Conservation (phyloP, 2,329 filamentous ascomycete genomes). For the Sporothrix pallida region DNA sequence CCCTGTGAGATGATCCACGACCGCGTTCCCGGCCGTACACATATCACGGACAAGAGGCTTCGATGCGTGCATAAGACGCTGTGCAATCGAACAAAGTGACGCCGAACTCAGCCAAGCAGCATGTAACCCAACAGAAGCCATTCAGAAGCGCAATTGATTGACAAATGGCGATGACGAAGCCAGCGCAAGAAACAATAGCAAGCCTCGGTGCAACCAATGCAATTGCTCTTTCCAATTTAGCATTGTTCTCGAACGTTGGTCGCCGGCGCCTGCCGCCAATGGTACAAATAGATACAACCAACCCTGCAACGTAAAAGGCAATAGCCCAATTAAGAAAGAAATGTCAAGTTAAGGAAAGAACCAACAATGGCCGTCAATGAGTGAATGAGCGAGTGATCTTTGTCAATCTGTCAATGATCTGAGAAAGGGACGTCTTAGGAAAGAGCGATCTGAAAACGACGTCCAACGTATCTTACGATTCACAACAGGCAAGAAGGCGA, state of each 20-base stretch:
- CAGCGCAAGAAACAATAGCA: slow-evolving; percentile 14
- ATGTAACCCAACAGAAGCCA: not conserved
- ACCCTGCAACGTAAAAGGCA: not conserved
- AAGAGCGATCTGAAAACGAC: slow-evolving; percentile 17
- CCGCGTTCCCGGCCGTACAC: slow-evolving; percentile 3
- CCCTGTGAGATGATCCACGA: slow-evolving; percentile 8
- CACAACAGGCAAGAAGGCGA: not conserved
- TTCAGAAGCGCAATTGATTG: not conserved
- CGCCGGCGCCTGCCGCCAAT: slow-evolving; percentile 1
- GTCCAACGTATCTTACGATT: slow-evolving; percentile 5
- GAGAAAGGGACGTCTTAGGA: not conserved
- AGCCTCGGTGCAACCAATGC: slow-evolving; percentile 13
- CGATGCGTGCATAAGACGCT: not conserved
- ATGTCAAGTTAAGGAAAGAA: not conserved
- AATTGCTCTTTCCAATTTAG: not conserved
- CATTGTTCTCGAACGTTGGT: slow-evolving; percentile 26
- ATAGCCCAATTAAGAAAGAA: not conserved
- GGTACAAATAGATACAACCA: not conserved
- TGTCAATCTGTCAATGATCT: slow-evolving; percentile 3
- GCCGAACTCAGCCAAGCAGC: not conserved
- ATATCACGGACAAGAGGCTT: not conserved
- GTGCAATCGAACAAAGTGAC: not conserved
- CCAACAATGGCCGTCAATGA: not conserved
- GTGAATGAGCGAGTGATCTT: too few relatives aligned
- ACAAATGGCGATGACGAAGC: not conserved